Evolutionary conservation across 495 filamentous ascomycete genomes (phyloP).

Genomic region (Penicillium samsonianum): DNA sequence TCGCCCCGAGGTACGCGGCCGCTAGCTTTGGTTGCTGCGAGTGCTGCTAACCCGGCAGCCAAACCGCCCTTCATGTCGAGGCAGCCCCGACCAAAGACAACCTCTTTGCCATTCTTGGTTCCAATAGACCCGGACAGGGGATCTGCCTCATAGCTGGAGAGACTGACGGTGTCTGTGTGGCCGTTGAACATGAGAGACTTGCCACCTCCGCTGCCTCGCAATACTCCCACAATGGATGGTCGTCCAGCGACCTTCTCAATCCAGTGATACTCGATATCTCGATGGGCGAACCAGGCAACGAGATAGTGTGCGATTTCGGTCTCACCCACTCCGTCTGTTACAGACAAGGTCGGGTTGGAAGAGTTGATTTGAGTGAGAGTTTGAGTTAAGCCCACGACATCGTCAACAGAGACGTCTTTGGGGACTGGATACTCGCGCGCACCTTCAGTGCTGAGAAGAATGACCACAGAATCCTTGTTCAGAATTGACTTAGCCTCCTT

Average conservation of each 20-base stretch:
- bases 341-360: constrained; percentile 44
- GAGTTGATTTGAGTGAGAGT: constrained; percentile 46
- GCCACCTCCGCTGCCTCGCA: constrained; percentile 44
- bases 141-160: constrained; percentile 44
- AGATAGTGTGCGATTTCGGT: constrained; percentile 43
- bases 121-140: constrained; percentile 40
- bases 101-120: constrained; percentile 34
- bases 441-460: constrained; percentile 55
- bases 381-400: constrained; percentile 39
- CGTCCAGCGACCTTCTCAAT: constrained; percentile 43
- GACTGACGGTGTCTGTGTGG: constrained; percentile 51
- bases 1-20: constrained; percentile 36
- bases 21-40: constrained; percentile 33
- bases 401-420: constrained; percentile 35
- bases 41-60: constrained; percentile 41
- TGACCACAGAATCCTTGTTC: constrained; percentile 49
- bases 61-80: constrained; percentile 53
- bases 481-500: constrained; percentile 36
- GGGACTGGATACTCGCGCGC: constrained; percentile 39
- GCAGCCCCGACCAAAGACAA: constrained; percentile 44
- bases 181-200: constrained; percentile 53
- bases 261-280: constrained; percentile 47
- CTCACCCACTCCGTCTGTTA: constrained; percentile 42
- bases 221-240: constrained; percentile 49
- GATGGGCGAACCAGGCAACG: constrained; percentile 46